Evolutionary conservation across 1,284 basidiomycete species (phyloP).

Genomic region (Ceratobasidium sp.): DNA sequence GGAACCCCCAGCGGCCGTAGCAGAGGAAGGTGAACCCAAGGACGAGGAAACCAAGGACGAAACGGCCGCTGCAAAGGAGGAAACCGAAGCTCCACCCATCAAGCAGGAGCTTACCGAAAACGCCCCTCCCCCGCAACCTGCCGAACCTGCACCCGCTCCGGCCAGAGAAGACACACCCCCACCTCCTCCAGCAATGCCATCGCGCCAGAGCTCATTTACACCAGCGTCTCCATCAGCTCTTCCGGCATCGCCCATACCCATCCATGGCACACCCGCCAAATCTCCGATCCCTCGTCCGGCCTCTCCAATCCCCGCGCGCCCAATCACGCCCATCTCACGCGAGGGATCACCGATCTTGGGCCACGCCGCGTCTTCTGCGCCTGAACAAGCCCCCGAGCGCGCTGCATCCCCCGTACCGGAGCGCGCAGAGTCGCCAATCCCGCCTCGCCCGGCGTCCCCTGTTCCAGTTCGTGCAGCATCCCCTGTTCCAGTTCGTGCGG

Average conservation of each 20-base stretch:
- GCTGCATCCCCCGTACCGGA: neutral
- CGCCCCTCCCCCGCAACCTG: neutral
- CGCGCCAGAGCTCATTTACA: neutral
- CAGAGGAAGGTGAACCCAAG: neutral
- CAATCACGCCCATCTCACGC: neutral
- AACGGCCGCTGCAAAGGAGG: no score
- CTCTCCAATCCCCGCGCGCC: neutral
- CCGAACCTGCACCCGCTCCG: neutral
- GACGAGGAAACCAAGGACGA: slow-evolving; percentile 22
- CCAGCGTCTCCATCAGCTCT: neutral
- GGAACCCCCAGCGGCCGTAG: neutral
- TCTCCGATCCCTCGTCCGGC: neutral
- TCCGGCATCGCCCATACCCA: neutral
- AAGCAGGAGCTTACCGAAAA: neutral
- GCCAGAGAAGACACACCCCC: neutral
- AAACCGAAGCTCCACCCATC: neutral
- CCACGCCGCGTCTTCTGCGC: neutral
- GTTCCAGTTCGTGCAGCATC: no score
- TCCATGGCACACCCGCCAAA: neutral
- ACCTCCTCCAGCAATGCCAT: neutral
- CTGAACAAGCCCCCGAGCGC: no score
- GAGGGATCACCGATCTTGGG: neutral
- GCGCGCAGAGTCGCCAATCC: neutral
- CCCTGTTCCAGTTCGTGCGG: no score
- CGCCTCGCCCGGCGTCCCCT: neutral